These are phyloP conservation scores for Heterobasidion occidentale DNA, from an alignment of 1,284 basidiomycete species.

Conservation along the genomic window DNA sequence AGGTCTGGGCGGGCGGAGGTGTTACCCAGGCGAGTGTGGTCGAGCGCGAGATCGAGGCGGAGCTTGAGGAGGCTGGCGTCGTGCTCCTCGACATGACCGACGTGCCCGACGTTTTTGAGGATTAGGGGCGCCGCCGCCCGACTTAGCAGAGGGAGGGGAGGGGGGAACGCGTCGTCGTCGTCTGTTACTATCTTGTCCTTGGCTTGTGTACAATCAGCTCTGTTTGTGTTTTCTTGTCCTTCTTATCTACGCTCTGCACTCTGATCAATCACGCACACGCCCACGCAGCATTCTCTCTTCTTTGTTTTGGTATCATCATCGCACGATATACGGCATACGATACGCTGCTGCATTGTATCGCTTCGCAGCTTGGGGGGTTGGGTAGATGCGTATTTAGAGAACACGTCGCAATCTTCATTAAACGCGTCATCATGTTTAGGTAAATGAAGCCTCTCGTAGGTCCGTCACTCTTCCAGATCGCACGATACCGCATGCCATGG, in stretches of 20 bases:
- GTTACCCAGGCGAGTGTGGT: slow-evolving; percentile 44
- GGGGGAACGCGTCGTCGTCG: neutral
- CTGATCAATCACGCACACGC: neutral
- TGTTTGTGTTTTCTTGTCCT: neutral
- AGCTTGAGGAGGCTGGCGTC: slow-evolving; percentile 60
- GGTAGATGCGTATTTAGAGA: too few relatives aligned
- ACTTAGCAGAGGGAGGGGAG: neutral
- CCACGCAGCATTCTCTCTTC: neutral
- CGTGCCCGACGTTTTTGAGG: slow-evolving; percentile 45
- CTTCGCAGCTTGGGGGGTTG: too few relatives aligned
- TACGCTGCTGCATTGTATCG: too few relatives aligned
- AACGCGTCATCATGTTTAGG: too few relatives aligned
- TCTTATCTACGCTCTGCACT: neutral
- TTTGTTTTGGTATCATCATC: neutral
- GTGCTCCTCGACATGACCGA: slow-evolving; percentile 58
- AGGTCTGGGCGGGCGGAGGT: slow-evolving; percentile 48
- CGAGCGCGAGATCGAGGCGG: slow-evolving; percentile 35
- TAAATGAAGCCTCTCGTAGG: too few relatives aligned
- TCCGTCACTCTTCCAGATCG: too few relatives aligned
- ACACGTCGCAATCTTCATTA: too few relatives aligned
- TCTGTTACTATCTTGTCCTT: neutral
- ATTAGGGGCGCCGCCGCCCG: slow-evolving; percentile 20
- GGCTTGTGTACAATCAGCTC: neutral
- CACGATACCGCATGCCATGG: too few relatives aligned
- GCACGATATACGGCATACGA: too few relatives aligned